Conservation (phyloP, 1,284 basidiomycete species). For the Phylloboletellus chloephorus region DNA sequence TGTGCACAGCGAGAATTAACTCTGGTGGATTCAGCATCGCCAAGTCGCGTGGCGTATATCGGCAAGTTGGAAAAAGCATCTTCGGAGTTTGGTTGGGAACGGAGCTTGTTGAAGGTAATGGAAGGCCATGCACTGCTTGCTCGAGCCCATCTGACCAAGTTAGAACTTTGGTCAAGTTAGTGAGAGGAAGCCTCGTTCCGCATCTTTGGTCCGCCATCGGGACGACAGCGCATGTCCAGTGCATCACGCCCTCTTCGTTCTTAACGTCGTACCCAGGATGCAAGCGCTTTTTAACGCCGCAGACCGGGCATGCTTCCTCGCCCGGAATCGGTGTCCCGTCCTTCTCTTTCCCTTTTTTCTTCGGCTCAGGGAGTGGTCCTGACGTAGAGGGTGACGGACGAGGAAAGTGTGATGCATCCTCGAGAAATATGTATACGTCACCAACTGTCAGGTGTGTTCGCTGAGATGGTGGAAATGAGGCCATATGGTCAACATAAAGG, state of each 20-base stretch:
- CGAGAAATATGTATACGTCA: conserved; percentile 58
- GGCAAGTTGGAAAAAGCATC: conserved; percentile 11
- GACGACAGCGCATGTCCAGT: conserved; percentile 28
- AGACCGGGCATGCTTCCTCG: conserved; percentile 25
- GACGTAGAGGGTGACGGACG: conserved; percentile 24
- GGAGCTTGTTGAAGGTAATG: conserved; percentile 2
- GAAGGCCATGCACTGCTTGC: conserved; percentile 10
- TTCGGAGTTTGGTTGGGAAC: conserved; percentile 9
- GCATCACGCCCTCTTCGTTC: conserved; percentile 14
- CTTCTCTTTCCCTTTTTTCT: conserved; percentile 27
- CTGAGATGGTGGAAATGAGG: conserved; percentile 17
- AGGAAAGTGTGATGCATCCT: conserved; percentile 46
- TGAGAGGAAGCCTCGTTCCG: conserved; percentile 19
- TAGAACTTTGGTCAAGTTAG: conserved; percentile 19
- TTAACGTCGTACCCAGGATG: conserved; percentile 24
- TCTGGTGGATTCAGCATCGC: conserved; percentile 23
- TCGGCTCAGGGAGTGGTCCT: conserved; percentile 16
- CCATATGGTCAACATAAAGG: conserved; percentile 39
- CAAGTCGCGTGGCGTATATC: conserved; percentile 22
- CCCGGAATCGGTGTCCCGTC: conserved; percentile 16
- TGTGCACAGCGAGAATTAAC: conserved; percentile 26
- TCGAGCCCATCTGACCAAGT: conserved; percentile 17
- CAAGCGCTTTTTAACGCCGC: conserved; percentile 29
- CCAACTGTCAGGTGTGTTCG: conserved; percentile 41
- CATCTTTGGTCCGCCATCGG: conserved; percentile 20